Evolutionary conservation across 768 basidiomycete genomes (phyloP).

Genomic region (Sporobolomyces roseus): DNA sequence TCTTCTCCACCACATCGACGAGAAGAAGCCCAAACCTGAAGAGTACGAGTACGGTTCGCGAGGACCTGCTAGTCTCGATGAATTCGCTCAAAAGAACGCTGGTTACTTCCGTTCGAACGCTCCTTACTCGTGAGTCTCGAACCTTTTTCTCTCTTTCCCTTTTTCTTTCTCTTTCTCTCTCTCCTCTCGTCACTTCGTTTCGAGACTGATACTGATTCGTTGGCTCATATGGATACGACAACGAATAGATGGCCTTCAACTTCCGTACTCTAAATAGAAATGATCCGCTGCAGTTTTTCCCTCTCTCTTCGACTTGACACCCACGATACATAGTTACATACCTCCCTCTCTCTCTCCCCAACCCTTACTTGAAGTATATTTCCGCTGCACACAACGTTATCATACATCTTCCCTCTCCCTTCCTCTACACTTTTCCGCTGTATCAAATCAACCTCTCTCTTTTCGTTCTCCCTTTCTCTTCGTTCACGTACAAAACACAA

Average conservation of each 20-base stretch:
- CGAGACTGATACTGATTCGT: not conserved
- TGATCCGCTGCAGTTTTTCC: not conserved
- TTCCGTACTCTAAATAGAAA: conserved; percentile 29
- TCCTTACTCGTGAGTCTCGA: conserved; percentile 25
- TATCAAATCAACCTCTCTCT: too few species aligned
- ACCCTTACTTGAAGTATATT: not conserved
- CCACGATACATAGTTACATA: not conserved
- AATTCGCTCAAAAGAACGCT: conserved; percentile 66
- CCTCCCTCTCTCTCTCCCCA: not conserved
- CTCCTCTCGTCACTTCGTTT: not conserved
- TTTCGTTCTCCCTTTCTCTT: too few species aligned
- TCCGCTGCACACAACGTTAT: not conserved
- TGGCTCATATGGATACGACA: not conserved
- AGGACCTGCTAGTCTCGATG: conserved; percentile 79
- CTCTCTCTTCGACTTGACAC: conserved; percentile 1
- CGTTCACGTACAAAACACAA: too few species aligned
- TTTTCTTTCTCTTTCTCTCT: too few species aligned
- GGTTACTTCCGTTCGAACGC: conserved; percentile 38
- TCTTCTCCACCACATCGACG: conserved; percentile 44
- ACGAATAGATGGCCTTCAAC: conserved; percentile 28
- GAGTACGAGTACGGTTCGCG: conserved; percentile 90
- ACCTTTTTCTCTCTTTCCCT: not conserved
- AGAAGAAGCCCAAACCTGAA: conserved; percentile 63
- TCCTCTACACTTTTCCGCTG: too few species aligned
- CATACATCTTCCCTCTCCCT: too few species aligned